Conservation (phyloP, 73 alveolate species). For the Stentor roeselii region DNA sequence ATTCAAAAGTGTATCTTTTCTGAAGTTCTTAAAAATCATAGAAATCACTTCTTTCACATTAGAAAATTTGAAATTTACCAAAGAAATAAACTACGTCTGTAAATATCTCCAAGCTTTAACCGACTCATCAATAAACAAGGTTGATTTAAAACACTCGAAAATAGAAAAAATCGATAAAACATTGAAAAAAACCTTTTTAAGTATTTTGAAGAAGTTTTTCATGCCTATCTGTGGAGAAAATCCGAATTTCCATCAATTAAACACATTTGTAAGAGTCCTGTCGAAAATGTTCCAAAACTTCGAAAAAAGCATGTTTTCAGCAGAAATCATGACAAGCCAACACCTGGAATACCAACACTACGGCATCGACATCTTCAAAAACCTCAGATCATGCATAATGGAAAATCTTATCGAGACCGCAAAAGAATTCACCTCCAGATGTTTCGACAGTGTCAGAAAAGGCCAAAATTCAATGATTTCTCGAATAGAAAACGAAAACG, state of each 20-base stretch:
- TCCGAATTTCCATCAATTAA: background rate
- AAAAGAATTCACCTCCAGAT: slow-evolving; percentile 15
- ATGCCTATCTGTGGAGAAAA: background rate
- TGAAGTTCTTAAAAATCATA: background rate
- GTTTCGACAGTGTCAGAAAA: background rate
- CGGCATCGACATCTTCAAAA: background rate
- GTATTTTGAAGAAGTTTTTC: background rate
- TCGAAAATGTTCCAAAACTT: background rate
- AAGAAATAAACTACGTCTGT: background rate
- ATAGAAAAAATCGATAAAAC: background rate
- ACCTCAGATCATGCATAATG: background rate
- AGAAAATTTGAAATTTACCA: background rate
- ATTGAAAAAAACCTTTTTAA: too few relatives aligned
- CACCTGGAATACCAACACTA: background rate
- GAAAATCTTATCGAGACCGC: background rate
- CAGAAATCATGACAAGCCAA: background rate
- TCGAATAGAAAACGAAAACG: background rate
- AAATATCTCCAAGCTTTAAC: too few relatives aligned
- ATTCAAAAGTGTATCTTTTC: background rate
- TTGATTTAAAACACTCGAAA: too few relatives aligned
- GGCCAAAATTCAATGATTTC: background rate
- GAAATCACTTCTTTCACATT: background rate
- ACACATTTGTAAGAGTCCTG: background rate
- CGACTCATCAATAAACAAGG: too few relatives aligned
- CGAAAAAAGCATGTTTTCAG: background rate